Evolutionary conservation across 2,329 filamentous ascomycete genomes (phyloP), one percentile per base, ranked within the genome.

Genomic region (Didymella exigua): DNA sequence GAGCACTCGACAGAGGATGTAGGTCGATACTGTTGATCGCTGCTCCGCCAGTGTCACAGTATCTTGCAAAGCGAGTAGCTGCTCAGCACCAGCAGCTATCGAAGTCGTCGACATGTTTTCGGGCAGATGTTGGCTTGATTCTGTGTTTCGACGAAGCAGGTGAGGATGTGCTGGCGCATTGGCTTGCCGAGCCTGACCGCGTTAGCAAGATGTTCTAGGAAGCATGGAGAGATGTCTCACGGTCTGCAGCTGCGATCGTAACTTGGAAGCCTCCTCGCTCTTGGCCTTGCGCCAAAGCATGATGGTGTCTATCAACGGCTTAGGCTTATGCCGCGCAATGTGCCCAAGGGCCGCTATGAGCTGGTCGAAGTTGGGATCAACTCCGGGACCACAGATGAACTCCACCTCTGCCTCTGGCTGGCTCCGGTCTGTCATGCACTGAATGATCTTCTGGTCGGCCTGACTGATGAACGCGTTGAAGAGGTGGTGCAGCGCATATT

Each of bases 231-330:
- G 43, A 4, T 13, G 40, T 58, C 66, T 31, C 56, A 73, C 71
- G 58, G 68, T 70, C 41, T 67, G 69, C 30, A 75, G 55, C 56
- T 69, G 68, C 4, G 63, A 54, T 14, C 72, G 68, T 36, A 72
- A 66, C 26, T 66, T 69, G 38, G 75, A 74, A 24, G 93, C 92
- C 19, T 89, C 87, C 75, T 98, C 93, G 61, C 92, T 96, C 78
- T 98, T 98, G 61, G 86, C 90, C 76, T 97, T 98, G 51, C 95
- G 87, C 95, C 95, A 99, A 27, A 96, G 84, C 91, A 99, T 99
- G 74, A 99, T 92, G 18, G 91, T 93, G 75, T 99, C 95, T 68
- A 99, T 97, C 46, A 99, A 78, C 5, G 92, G 90, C 72, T 96
- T 98, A 5, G 96, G 96, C 71, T 96, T 96, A 63, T 93, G 89